These are phyloP conservation scores for Vicia villosa DNA, from an alignment of 306 rosid genomes.

Conservation along the genomic window DNA sequence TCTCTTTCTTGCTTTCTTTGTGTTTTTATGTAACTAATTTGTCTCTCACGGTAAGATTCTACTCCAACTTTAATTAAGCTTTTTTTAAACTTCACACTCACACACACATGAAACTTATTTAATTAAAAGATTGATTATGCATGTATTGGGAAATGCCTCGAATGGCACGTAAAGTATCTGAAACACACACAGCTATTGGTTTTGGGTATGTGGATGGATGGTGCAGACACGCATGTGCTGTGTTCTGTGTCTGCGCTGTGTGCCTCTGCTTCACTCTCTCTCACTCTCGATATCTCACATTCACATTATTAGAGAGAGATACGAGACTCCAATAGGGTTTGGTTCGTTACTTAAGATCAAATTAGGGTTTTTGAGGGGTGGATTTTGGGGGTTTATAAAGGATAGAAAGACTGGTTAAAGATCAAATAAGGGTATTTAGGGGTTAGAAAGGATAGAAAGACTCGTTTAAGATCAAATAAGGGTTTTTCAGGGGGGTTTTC, in stretches of 20 bases:
- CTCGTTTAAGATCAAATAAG: too few relatives aligned
- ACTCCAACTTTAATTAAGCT: constrained; percentile 20
- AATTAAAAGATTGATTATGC: neutral
- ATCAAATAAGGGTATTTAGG: too few relatives aligned
- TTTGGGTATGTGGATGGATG: constrained; percentile 42
- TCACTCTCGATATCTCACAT: constrained; percentile 13
- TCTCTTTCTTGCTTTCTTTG: constrained; percentile 7
- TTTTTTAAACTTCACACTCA: too few relatives aligned
- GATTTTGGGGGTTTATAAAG: neutral
- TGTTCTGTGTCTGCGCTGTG: neutral
- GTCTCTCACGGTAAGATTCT: constrained; percentile 65
- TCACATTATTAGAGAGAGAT: constrained; percentile 2
- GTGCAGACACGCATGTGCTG: constrained; percentile 53
- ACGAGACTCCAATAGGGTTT: neutral
- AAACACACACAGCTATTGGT: constrained; percentile 45
- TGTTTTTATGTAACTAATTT: constrained; percentile 43
- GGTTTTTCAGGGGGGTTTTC: too few relatives aligned
- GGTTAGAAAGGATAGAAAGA: too few relatives aligned
- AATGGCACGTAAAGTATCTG: constrained; percentile 44
- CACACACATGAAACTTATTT: too few relatives aligned
- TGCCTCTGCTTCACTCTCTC: neutral
- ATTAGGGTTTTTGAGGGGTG: constrained; percentile 1
- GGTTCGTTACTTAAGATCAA: neutral
- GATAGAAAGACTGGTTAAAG: too few relatives aligned
- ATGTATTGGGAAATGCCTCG: constrained; percentile 43